Percentiles rank a stretch among this genome's conserved stretches.
These are phyloP conservation scores for Blastobotrys petasosporus DNA, from an alignment of 1,139 yeast genomes.

Conservation along the genomic window DNA sequence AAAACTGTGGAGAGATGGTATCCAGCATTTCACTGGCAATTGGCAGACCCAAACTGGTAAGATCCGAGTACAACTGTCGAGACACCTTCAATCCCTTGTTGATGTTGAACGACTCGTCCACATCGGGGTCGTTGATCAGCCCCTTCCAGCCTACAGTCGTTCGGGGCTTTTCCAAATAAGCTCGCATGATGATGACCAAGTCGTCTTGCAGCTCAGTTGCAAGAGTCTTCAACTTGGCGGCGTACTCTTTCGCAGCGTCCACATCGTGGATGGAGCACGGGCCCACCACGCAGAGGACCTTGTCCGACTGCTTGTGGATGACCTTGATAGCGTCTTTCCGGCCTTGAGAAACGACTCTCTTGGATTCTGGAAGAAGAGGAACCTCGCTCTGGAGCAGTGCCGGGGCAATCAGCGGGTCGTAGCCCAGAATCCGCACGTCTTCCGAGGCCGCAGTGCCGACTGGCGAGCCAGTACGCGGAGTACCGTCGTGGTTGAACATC, in stretches of 20 bases:
- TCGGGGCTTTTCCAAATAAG: conserved; percentile 96
- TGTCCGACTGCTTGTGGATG: conserved; percentile 68
- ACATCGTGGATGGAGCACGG: conserved; percentile 97
- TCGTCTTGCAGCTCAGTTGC: conserved; percentile 69
- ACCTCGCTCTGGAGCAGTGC: conserved; percentile 75
- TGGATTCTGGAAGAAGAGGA: conserved; percentile 56
- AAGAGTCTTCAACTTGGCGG: conserved; percentile 57
- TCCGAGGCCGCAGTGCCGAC: conserved; percentile 57
- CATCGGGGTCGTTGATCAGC: conserved; percentile 91
- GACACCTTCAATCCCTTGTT: conserved; percentile 90
- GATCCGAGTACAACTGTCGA: conserved; percentile 76
- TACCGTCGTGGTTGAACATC: conserved; percentile 44
- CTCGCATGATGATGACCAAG: conserved; percentile 86
- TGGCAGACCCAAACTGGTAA: conserved; percentile 70
- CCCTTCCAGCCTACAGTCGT: conserved; percentile 99
- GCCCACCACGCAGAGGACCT: conserved; percentile 78
- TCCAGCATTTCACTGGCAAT: conserved; percentile 98
- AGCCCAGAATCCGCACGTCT: conserved; percentile 82
- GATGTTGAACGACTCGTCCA: conserved; percentile 86
- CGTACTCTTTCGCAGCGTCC: conserved; percentile 83
- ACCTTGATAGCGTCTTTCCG: conserved; percentile 71
- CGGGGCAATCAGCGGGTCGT: conserved; percentile 88
- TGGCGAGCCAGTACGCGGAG: conserved; percentile 30
- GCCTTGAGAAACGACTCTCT: conserved; percentile 67
- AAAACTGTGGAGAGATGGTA: conserved; percentile 95